Conservation (phyloP, 306 rosid genomes). For the Nissolia schottii region DNA sequence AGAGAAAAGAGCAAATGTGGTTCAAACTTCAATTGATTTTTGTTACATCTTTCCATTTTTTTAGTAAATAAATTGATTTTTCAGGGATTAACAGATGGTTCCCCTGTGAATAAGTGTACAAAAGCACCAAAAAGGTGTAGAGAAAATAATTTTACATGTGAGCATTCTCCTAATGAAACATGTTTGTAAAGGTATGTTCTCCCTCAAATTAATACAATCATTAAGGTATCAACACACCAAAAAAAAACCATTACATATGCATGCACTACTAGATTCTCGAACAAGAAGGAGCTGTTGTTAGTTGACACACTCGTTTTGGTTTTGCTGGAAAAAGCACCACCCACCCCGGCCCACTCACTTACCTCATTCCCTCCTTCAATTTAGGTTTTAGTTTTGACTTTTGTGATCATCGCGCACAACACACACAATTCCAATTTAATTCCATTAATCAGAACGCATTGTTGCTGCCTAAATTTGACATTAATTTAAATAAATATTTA, state of each 20-base stretch:
- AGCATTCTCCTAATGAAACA: too few species aligned
- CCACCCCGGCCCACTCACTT: neutral
- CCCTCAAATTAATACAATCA: too few species aligned
- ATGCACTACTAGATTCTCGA: neutral
- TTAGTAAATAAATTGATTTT: too few species aligned
- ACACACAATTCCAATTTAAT: neutral
- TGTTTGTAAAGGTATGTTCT: too few species aligned
- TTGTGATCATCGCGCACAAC: neutral
- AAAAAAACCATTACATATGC: too few species aligned
- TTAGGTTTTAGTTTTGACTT: slow-evolving; percentile 14
- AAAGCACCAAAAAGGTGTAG: too few species aligned
- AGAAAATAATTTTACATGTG: too few species aligned
- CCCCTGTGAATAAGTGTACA: too few species aligned
- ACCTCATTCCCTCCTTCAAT: slow-evolving; percentile 5
- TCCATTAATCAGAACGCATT: neutral
- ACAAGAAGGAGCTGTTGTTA: slow-evolving; percentile 15
- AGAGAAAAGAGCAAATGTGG: too few species aligned
- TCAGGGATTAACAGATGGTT: too few species aligned
- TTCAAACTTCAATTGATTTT: too few species aligned
- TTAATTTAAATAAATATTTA: neutral
- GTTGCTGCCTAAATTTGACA: neutral
- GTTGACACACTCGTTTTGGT: slow-evolving; percentile 19
- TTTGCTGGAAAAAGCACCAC: neutral
- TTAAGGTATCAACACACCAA: neutral
- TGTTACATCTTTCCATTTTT: too few species aligned